phyloP scores from a whole-genome alignment of 331 rosid species.

The Quercus tomentella region DNA sequence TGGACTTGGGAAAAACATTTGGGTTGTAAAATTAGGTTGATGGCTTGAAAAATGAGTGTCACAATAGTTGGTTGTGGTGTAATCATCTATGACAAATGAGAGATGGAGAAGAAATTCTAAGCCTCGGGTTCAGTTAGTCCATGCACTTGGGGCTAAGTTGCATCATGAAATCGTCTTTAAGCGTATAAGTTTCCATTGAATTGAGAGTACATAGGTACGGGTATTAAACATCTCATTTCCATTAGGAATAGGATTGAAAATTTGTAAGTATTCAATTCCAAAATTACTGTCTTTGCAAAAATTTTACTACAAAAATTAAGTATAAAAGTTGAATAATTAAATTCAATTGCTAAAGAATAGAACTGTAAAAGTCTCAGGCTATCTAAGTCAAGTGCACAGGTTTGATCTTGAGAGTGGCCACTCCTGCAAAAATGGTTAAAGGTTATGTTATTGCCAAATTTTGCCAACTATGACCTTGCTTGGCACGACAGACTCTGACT shows the following conservation, averaged over 20 bases:
- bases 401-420: background rate
- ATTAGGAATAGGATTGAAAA: background rate
- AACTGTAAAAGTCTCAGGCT: background rate
- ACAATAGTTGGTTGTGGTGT: background rate
- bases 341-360: background rate
- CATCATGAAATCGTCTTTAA: no score
- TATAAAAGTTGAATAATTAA: background rate
- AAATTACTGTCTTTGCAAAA: no score
- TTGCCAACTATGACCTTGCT: background rate
- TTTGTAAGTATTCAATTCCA: background rate
- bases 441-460: background rate
- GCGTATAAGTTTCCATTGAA: background rate
- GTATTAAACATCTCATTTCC: background rate
- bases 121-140: no score
- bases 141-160: no score
- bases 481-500: background rate
- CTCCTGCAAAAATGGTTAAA: background rate
- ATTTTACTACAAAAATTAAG: background rate
- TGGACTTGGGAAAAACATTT: background rate
- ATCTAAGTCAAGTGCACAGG: background rate
- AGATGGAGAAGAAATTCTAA: no score
- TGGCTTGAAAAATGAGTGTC: background rate
- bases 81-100: background rate
- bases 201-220: background rate
- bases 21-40: background rate